Evolutionary conservation across 2,329 filamentous ascomycete genomes (phyloP).

Genomic region (Drechslerella stenobrocha): DNA sequence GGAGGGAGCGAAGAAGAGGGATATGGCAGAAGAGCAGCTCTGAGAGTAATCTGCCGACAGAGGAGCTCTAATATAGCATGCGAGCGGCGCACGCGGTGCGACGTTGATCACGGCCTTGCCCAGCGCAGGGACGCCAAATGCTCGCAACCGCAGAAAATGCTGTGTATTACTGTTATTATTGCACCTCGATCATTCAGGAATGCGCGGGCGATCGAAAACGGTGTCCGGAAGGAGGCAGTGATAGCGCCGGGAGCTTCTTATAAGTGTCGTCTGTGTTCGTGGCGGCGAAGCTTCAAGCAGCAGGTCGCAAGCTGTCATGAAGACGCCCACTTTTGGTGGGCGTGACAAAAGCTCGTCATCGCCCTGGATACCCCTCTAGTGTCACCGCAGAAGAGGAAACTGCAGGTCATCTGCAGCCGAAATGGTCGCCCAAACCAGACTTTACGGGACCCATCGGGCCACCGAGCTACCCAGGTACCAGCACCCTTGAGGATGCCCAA

Average conservation of each 20-base stretch:
- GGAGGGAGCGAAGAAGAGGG: no score
- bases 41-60: no score
- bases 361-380: slow-evolving; percentile 26
- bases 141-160: background rate
- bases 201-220: background rate
- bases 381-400: slow-evolving; percentile 25
- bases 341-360: slow-evolving; percentile 36
- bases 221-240: slow-evolving; percentile 2
- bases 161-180: background rate
- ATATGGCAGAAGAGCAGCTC: no score
- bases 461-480: background rate
- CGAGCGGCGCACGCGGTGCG: no score
- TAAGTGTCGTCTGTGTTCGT: background rate
- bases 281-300: slow-evolving; percentile 8
- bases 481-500: background rate
- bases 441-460: background rate
- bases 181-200: background rate
- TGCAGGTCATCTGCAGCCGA: slow-evolving; percentile 20
- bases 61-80: no score
- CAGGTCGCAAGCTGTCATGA: slow-evolving; percentile 2
- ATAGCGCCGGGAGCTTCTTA: background rate
- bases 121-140: no score
- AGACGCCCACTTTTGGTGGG: background rate
- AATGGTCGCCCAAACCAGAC: slow-evolving; percentile 14
- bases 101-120: no score